phyloP scores from a whole-genome alignment of 2,329 filamentous ascomycete species.

The Lasiodiplodia sp. region DNA sequence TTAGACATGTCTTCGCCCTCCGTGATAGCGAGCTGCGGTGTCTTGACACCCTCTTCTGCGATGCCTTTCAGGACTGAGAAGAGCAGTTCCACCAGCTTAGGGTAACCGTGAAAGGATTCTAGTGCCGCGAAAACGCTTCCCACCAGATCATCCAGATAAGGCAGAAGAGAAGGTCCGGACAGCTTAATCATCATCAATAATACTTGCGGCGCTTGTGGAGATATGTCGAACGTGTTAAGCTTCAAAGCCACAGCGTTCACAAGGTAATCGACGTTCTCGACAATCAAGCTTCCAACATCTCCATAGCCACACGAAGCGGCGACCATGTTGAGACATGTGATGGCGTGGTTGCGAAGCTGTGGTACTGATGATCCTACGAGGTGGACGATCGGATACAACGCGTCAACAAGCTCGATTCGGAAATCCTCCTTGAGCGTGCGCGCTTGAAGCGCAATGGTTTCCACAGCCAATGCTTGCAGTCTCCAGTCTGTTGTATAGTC shows the following conservation, averaged over 20 bases:
- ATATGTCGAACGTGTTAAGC: slow-evolving; percentile 90
- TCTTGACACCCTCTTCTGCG: slow-evolving; percentile 78
- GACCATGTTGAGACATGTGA: slow-evolving; percentile 82
- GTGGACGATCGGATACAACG: slow-evolving; percentile 90
- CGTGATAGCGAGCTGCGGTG: slow-evolving; percentile 57
- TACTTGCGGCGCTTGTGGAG: slow-evolving; percentile 88
- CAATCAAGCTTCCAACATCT: slow-evolving; percentile 78
- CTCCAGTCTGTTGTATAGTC: slow-evolving; percentile 68
- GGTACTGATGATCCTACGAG: slow-evolving; percentile 76
- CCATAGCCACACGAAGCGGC: slow-evolving; percentile 76
- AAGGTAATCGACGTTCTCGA: slow-evolving; percentile 95
- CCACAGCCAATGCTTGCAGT: slow-evolving; percentile 78
- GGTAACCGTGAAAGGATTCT: slow-evolving; percentile 96
- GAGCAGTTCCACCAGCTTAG: slow-evolving; percentile 80
- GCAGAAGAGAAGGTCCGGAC: slow-evolving; percentile 80
- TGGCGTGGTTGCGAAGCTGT: slow-evolving; percentile 78
- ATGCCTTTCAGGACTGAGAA: slow-evolving; percentile 85
- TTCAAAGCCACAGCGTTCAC: slow-evolving; percentile 90
- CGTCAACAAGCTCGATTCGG: slow-evolving; percentile 85
- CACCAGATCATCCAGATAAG: slow-evolving; percentile 90
- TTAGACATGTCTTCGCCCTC: slow-evolving; percentile 33
- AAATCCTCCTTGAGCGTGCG: slow-evolving; percentile 72
- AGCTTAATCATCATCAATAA: slow-evolving; percentile 93
- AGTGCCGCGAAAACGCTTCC: slow-evolving; percentile 89
- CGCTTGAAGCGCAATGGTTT: slow-evolving; percentile 80